Base-by-base conservation (phyloP, 306 rosid genomes). In the Prunus fruticosa region DNA sequence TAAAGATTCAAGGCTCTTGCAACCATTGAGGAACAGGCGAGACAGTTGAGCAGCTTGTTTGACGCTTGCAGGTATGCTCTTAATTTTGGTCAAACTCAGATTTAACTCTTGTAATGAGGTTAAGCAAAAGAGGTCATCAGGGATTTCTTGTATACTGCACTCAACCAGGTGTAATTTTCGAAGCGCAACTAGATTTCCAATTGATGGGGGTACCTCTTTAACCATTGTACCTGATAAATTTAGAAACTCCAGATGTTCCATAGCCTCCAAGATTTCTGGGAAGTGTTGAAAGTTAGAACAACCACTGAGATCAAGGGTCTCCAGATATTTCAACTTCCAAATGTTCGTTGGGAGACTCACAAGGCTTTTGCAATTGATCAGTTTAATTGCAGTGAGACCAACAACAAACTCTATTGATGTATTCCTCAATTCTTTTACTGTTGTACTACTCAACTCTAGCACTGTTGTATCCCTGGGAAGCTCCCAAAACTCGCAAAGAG, bases 191-290 rank as follows among this genome's bases (percentile, higher is more conserved):
- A 57, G 30, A 57, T 22, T n/a, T 57, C 10, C 30, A 11, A 11
- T 1, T 47, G 15, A 47, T 47, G 6, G 4, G 51, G 51, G 51
- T 11, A 47, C 1, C 51, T 47, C 51, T 47, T 11, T 47, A 11
- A 52, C 28, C 1, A 0, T 0, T 16, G 11, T 25, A 16, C 1
- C 1, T 3, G 0, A 0, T 11, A 47, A 47, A 2, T 12, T 9
- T 47, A 47, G 15, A 47, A 9, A 11, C 8, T 2, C 4, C 3
- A 47, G 51, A 47, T 47, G 15, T 47, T 64, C 23, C 69, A 32
- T 34, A 64, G 50, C 12, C 47, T 32, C 43, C 7, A 2, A 27
- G 7, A 5, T 28, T 52, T 28, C 45, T 8, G n/a, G 63, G 30
- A 8, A 51, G 41, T 12, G 0, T 18, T 32, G 16, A 41, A 64